Evolutionary conservation across 2,329 filamentous ascomycete species (phyloP).

Genomic region (Aspergillus sp.): DNA sequence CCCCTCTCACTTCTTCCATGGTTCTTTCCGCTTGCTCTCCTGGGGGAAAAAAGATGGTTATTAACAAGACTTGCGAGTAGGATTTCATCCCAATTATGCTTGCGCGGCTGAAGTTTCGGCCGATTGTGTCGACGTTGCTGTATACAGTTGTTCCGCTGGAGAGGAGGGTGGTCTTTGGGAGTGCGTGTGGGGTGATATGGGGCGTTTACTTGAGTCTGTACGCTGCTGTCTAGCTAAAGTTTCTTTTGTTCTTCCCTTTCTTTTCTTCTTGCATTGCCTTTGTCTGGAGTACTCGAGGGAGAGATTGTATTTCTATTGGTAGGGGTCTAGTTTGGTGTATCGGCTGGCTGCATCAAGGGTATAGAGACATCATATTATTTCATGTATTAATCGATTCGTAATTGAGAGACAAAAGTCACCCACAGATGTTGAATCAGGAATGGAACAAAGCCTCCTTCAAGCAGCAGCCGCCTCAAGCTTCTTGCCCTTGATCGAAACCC

Average conservation of each 20-base stretch:
- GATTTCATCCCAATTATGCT: slow-evolving; percentile 69
- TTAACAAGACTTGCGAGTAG: slow-evolving; percentile 20
- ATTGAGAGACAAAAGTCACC: background rate
- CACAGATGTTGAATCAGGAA: background rate
- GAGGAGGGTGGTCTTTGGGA: slow-evolving; percentile 71
- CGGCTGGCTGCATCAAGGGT: background rate
- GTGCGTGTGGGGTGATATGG: slow-evolving; percentile 73
- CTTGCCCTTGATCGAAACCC: slow-evolving; percentile 47
- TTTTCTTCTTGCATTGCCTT: background rate
- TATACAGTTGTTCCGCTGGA: slow-evolving; percentile 75
- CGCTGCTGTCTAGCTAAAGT: slow-evolving; percentile 27
- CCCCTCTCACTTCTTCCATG: slow-evolving; percentile 5
- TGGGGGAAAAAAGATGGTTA: slow-evolving; percentile 7
- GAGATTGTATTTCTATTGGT: background rate
- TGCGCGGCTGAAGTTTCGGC: slow-evolving; percentile 76
- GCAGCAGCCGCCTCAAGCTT: slow-evolving; percentile 35
- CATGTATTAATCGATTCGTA: background rate
- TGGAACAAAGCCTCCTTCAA: background rate
- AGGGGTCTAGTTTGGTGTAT: background rate
- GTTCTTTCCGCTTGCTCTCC: background rate
- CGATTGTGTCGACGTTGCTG: slow-evolving; percentile 70
- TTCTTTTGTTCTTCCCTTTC: background rate
- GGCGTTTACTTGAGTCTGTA: slow-evolving; percentile 74
- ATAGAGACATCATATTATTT: background rate
- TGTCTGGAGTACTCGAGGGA: background rate